Conservation (phyloP, 2,329 filamentous ascomycete species). For the Plectosphaerella sp. region DNA sequence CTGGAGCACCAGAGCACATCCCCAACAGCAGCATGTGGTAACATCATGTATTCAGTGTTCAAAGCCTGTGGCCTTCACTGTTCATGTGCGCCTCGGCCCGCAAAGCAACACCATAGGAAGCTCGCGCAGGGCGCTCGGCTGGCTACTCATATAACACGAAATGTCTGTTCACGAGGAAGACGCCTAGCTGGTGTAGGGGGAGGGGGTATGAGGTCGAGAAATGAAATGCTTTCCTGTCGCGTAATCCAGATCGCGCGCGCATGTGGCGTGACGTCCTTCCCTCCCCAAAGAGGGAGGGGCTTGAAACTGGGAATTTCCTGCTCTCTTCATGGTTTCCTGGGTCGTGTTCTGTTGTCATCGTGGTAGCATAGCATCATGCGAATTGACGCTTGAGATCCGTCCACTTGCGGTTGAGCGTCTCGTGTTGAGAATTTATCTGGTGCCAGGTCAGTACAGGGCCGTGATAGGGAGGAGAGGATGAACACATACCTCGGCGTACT, state of each 20-base stretch:
- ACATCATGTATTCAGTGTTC: no score
- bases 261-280: neutral
- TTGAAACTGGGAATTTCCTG: slow-evolving; percentile 1
- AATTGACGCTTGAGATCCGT: slow-evolving; percentile 64
- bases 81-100: neutral
- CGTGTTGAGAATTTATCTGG: slow-evolving; percentile 68
- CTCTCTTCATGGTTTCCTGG: slow-evolving; percentile 1
- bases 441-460: neutral
- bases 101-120: neutral
- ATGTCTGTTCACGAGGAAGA: no score
- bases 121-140: neutral
- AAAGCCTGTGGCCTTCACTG: no score
- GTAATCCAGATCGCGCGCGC: neutral
- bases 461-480: neutral
- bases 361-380: slow-evolving; percentile 23
- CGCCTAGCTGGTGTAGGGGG: neutral
- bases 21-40: no score
- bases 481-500: slow-evolving; percentile 82
- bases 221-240: neutral
- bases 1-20: no score
- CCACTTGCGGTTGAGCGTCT: slow-evolving; percentile 73
- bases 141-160: neutral
- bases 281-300: no score
- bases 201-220: neutral
- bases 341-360: slow-evolving; percentile 1